Conservation (phyloP, 192 early-diverging fungal species). For the Backusella tuberculispora region DNA sequence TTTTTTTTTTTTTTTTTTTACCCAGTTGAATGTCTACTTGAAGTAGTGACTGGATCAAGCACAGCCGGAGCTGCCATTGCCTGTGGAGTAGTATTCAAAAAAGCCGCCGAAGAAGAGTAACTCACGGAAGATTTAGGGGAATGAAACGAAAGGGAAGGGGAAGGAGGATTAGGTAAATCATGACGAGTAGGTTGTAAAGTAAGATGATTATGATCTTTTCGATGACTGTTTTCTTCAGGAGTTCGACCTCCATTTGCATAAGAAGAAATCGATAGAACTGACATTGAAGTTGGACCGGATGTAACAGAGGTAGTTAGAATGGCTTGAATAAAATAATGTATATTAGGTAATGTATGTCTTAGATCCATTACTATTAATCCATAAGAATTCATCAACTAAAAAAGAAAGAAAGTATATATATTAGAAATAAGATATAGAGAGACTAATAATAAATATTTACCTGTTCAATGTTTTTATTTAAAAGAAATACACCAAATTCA, state of each 20-base stretch:
- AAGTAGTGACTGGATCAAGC: conserved; percentile 35
- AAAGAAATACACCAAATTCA: conserved; percentile 82
- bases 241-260: conserved; percentile 27
- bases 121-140: conserved; percentile 12
- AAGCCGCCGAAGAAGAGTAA: conserved; percentile 14
- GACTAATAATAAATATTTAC: conserved; percentile 37
- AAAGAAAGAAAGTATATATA: background rate
- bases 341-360: conserved; percentile 72
- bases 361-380: conserved; percentile 68
- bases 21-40: conserved; percentile 18
- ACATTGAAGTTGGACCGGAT: conserved; percentile 40
- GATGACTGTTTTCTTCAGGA: background rate
- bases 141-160: conserved; percentile 24
- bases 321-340: conserved; percentile 62
- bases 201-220: conserved; percentile 21
- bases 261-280: conserved; percentile 43
- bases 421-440: background rate
- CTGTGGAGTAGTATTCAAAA: conserved; percentile 23
- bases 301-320: conserved; percentile 50
- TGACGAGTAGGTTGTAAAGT: conserved; percentile 24
- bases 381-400: conserved; percentile 70
- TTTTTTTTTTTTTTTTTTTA: background rate
- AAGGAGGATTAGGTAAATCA: conserved; percentile 15
- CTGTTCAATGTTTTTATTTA: conserved; percentile 90
- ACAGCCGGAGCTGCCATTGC: conserved; percentile 26